phyloP scores from a whole-genome alignment of 2,329 filamentous ascomycete genomes.

The Cercospora canescens region DNA sequence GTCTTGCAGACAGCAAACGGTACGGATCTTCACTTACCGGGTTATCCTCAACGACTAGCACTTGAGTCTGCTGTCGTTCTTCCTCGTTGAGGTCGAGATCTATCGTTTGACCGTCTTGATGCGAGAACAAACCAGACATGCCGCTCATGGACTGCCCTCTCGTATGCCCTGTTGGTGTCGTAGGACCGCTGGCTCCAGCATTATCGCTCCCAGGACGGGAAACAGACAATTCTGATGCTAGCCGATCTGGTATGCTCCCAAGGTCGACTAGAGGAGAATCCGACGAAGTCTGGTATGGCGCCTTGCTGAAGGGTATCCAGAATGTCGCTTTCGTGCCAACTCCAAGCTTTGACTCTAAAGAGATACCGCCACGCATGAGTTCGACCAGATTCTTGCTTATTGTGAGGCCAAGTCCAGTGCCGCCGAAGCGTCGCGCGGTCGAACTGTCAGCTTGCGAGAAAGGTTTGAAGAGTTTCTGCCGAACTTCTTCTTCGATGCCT shows the following conservation, averaged over 20 bases:
- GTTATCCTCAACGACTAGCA: slow-evolving; percentile 84
- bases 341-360: slow-evolving; percentile 65
- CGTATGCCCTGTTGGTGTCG: slow-evolving; percentile 29
- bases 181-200: slow-evolving; percentile 45
- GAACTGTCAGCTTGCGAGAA: slow-evolving; percentile 82
- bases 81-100: slow-evolving; percentile 56
- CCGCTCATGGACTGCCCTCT: slow-evolving; percentile 13
- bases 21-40: slow-evolving; percentile 28
- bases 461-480: slow-evolving; percentile 71
- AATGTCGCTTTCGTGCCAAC: slow-evolving; percentile 73
- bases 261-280: slow-evolving; percentile 60
- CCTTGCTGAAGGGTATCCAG: slow-evolving; percentile 74
- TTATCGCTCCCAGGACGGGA: slow-evolving; percentile 67
- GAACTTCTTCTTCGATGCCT: slow-evolving; percentile 76
- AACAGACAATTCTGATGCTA: slow-evolving; percentile 58
- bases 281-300: slow-evolving; percentile 52
- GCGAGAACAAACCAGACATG: slow-evolving; percentile 24
- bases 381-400: slow-evolving; percentile 81
- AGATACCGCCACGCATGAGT: slow-evolving; percentile 76
- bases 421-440: slow-evolving; percentile 75
- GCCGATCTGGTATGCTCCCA: slow-evolving; percentile 64
- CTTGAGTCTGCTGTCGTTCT: slow-evolving; percentile 64
- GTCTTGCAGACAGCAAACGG: too few relatives aligned
- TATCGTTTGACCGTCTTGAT: slow-evolving; percentile 39
- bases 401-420: slow-evolving; percentile 74